phyloP scores from a whole-genome alignment of 495 filamentous ascomycete genomes.

The Tuber calosporum region DNA sequence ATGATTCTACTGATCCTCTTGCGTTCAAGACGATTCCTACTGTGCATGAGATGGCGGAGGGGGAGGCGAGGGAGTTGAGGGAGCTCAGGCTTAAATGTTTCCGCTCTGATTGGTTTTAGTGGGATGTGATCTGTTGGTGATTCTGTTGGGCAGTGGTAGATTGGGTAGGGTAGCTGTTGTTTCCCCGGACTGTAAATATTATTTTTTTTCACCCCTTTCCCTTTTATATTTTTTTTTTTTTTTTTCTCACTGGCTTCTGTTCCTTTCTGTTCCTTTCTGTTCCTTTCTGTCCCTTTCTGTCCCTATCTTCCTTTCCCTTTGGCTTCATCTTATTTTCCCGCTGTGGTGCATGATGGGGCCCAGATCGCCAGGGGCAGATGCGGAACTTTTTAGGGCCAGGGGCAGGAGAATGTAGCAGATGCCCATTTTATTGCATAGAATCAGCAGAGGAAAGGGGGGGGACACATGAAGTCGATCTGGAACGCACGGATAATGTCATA shows the following conservation, averaged over 20 bases:
- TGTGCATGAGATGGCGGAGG: not conserved
- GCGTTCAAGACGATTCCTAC: not conserved
- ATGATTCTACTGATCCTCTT: not conserved
- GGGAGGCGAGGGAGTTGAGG: not conserved
- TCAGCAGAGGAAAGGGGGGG: not conserved
- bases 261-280: not conserved
- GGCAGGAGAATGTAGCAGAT: not conserved
- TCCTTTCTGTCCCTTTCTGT: not conserved
- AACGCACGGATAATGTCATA: not conserved
- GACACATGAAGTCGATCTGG: not conserved
- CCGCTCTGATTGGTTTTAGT: not conserved
- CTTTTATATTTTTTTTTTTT: not conserved
- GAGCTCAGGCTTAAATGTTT: slow-evolving; percentile 1
- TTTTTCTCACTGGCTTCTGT: not conserved
- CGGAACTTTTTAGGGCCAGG: not conserved
- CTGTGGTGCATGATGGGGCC: not conserved
- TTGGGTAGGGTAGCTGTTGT: not conserved
- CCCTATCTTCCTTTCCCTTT: not conserved
- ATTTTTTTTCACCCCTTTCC: not conserved
- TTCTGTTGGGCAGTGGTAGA: not conserved
- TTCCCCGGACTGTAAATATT: not conserved
- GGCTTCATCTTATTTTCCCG: not conserved
- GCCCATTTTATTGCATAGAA: not conserved
- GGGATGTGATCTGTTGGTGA: not conserved
- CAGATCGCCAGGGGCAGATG: slow-evolving; percentile 1